These are phyloP conservation scores for Vanderwaltozyma yarrowii DNA, from an alignment of 805 yeast species.

Conservation along the genomic window DNA sequence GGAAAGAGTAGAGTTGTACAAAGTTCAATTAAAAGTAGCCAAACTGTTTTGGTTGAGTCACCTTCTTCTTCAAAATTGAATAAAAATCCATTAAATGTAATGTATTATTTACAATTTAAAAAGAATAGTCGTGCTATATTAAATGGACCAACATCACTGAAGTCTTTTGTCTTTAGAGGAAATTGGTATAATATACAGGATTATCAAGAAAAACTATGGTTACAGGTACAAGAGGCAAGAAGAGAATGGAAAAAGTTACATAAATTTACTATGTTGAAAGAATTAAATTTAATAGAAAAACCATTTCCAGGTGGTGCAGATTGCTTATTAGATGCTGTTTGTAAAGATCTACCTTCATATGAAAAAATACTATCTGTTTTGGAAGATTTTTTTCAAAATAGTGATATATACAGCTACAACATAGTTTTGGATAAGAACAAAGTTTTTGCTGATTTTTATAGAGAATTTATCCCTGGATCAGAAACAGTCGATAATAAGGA, in stretches of 20 bases:
- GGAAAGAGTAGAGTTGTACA: no score
- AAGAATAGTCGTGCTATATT: constrained; percentile 14
- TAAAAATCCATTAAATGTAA: constrained; percentile 6
- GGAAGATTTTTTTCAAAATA: constrained; percentile 9
- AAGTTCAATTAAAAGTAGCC: no score
- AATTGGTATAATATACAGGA: constrained; percentile 12
- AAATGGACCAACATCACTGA: constrained; percentile 26
- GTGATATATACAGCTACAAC: constrained; percentile 8
- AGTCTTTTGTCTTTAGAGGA: constrained; percentile 10
- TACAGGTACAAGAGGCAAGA: constrained; percentile 19
- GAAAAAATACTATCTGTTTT: constrained; percentile 8
- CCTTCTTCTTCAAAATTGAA: no score
- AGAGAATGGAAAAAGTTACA: constrained; percentile 13
- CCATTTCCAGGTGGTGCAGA: neutral
- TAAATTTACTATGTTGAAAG: constrained; percentile 10
- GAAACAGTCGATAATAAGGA: neutral
- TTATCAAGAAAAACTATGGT: constrained; percentile 15
- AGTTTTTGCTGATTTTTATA: constrained; percentile 14
- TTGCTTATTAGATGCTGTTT: constrained; percentile 5
- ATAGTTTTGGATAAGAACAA: constrained; percentile 13
- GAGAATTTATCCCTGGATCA: constrained; percentile 7
- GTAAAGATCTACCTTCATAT: constrained; percentile 15
- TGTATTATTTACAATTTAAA: constrained; percentile 11
- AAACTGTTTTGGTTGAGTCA: no score
- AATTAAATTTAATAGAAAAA: constrained; percentile 9